Evolutionary conservation across 441 rosid genomes (phyloP).

Genomic region (Gossypium schwendimanii): DNA sequence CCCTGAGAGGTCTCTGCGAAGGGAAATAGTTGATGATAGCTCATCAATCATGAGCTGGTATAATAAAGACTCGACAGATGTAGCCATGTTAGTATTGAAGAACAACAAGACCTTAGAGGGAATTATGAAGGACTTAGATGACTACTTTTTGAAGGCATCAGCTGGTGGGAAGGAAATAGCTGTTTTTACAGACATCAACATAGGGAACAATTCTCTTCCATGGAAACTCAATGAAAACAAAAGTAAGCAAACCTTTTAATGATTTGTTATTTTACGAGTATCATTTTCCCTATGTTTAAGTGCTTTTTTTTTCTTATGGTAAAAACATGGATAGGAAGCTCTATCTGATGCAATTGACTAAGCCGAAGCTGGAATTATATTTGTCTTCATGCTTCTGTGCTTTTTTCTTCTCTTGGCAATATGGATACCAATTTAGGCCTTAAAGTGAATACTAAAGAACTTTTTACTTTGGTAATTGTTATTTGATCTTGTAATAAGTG

Average conservation of each 20-base stretch:
- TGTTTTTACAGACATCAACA: slow-evolving; percentile 59
- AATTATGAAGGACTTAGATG: slow-evolving; percentile 71
- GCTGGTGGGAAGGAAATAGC: slow-evolving; percentile 68
- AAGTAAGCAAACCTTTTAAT: slow-evolving; percentile 35
- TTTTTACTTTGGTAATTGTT: background rate
- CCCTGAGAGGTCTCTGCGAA: slow-evolving; percentile 32
- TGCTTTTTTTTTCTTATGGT: background rate
- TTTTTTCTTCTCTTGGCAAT: background rate
- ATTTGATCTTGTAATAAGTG: background rate
- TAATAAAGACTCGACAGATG: slow-evolving; percentile 40
- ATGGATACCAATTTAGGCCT: background rate
- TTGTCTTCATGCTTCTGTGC: background rate
- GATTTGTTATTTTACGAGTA: background rate
- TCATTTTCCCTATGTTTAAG: background rate
- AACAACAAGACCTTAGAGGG: slow-evolving; percentile 62
- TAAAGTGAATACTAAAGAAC: background rate
- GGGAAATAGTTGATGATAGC: slow-evolving; percentile 44
- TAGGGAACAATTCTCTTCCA: slow-evolving; percentile 41
- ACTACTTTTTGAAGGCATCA: slow-evolving; percentile 78
- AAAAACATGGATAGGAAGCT: background rate
- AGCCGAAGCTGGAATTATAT: background rate
- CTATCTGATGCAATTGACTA: background rate
- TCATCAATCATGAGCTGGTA: slow-evolving; percentile 51
- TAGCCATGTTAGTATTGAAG: slow-evolving; percentile 34
- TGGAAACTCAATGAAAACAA: slow-evolving; percentile 49